Conservation (phyloP, 345 rosid species). For the Dipteronia sinensis region DNA sequence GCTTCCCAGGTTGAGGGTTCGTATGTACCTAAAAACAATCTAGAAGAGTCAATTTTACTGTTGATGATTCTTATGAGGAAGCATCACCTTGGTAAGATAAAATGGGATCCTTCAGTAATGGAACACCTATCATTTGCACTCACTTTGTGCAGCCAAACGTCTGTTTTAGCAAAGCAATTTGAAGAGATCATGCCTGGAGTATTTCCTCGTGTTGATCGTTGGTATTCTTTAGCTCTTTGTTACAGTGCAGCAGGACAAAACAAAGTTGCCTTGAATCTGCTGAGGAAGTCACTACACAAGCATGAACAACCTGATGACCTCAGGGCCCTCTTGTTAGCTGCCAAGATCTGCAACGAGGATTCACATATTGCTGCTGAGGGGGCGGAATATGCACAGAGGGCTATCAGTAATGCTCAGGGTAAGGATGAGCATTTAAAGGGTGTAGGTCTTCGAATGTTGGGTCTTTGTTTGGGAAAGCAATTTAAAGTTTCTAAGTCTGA, state of each 20-base stretch:
- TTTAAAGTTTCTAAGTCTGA: conserved; percentile 78
- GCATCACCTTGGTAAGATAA: conserved; percentile 55
- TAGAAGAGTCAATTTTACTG: conserved; percentile 93
- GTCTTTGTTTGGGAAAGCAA: conserved; percentile 86
- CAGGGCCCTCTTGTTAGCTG: conserved; percentile 69
- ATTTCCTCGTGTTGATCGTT: conserved; percentile 73
- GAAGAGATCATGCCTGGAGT: conserved; percentile 88
- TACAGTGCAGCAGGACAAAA: conserved; percentile 64
- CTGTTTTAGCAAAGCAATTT: conserved; percentile 69
- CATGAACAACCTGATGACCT: conserved; percentile 76
- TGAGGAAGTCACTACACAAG: conserved; percentile 81
- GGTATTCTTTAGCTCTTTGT: conserved; percentile 87
- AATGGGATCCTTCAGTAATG: conserved; percentile 82
- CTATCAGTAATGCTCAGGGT: conserved; percentile 58
- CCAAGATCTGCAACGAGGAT: conserved; percentile 84
- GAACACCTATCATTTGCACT: conserved; percentile 85
- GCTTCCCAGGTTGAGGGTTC: conserved; percentile 77
- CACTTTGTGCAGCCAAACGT: conserved; percentile 74
- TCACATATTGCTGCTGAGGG: conserved; percentile 83
- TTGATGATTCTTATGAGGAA: conserved; percentile 79
- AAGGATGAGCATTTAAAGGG: conserved; percentile 74
- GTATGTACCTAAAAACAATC: conserved; percentile 76
- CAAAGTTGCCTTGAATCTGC: conserved; percentile 61
- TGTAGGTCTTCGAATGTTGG: conserved; percentile 67
- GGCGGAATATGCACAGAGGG: conserved; percentile 67